These are phyloP conservation scores for Trifolium subterraneum DNA, from an alignment of 306 rosid species.

Conservation along the genomic window DNA sequence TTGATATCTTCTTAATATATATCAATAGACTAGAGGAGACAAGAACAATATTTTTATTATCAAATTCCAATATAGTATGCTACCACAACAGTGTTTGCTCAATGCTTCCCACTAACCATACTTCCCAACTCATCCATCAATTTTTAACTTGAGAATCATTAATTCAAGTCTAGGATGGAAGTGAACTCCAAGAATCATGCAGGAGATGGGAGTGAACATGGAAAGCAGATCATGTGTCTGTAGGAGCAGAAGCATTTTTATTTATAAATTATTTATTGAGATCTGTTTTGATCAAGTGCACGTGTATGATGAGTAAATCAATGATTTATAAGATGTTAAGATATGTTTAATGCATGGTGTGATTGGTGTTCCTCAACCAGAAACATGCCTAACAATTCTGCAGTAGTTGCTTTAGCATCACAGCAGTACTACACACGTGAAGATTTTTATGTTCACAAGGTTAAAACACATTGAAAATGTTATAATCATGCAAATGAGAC, in stretches of 20 bases:
- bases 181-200: not conserved
- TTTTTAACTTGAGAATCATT: not conserved
- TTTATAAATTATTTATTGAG: not conserved
- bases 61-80: not conserved
- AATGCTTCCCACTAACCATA: not conserved
- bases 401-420: constrained; percentile 9
- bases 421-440: not conserved
- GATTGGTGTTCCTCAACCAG: not conserved
- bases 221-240: constrained; percentile 22
- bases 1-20: not conserved
- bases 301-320: not conserved
- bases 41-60: not conserved
- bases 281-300: not conserved
- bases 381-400: not conserved
- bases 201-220: constrained; percentile 25
- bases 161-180: not conserved
- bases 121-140: not conserved
- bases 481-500: not conserved
- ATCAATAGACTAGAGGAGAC: too few species aligned
- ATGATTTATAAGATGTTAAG: not conserved
- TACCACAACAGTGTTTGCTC: not conserved
- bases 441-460: not conserved
- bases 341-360: not conserved
- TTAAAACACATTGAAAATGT: not conserved
- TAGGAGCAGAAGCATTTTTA: not conserved